Evolutionary conservation across 148 eudicot genomes (phyloP), one percentile per base, ranked within the genome.

Genomic region (Diospyros lotus): DNA sequence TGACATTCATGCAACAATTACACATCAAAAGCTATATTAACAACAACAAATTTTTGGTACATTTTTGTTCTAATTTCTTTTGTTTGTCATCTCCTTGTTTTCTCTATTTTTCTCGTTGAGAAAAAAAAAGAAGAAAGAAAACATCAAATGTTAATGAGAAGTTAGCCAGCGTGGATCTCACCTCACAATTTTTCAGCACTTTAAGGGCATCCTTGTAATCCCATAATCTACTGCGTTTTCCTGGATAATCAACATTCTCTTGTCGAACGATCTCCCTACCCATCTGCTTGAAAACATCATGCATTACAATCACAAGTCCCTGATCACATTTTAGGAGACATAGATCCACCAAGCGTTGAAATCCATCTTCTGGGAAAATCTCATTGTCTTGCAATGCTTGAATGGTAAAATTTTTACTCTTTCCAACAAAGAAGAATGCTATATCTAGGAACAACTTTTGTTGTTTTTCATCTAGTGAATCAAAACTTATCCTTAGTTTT

Each of bases 191-290:
- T 60, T 5, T 13, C 5, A 60, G 41, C 3, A 28, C 64, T 7
- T 60, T 11, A 4, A 18, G 41, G 4, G 28, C 64, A 38, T 60
- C 64, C 41, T 60, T 41, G 1, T 17, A 2, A 60, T 17, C 5
- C 64, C 64, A 60, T 41, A 60, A 5, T 28, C 64, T 60, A 13
- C 64, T 45, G 18, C 73, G 73, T 40, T 39, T 15, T 54, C 73
- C 72, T 13, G 58, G 72, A 3, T 69, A 28, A 28, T 28, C 59
- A 12, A n/a, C 39, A 9, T n/a, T 40, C 13, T 70, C 61, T 39
- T 70, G 73, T 5, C 73, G 73, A 4, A 70, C 61, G 5, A 70
- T 11, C 39, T 70, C 73, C 11, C 17, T 52, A 3, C 73, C 73
- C 73, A 70, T 70, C 2, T 70, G 61, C 42, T 6, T 28, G 40